These are phyloP conservation scores for Eremochloa ophiuroides DNA, from an alignment of 176 grass and related monocot genomes.

Conservation along the genomic window DNA sequence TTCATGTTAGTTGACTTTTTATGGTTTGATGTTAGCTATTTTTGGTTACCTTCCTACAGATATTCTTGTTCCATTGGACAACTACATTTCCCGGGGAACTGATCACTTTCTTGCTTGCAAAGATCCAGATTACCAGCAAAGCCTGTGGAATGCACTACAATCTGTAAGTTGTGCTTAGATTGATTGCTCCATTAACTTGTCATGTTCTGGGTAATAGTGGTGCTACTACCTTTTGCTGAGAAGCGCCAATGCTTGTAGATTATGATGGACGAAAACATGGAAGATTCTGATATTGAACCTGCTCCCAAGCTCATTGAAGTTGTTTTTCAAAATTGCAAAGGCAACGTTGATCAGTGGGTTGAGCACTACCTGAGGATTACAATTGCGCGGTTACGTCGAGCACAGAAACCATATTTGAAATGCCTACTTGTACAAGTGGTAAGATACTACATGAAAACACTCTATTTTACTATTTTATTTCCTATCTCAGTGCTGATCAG, in stretches of 20 bases:
- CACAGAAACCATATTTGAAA: slow-evolving; percentile 71
- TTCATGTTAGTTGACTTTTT: background rate
- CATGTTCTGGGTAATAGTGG: background rate
- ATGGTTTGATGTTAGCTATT: background rate
- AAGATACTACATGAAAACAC: slow-evolving; percentile 8
- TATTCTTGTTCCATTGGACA: slow-evolving; percentile 91
- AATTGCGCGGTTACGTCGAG: slow-evolving; percentile 55
- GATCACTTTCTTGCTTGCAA: slow-evolving; percentile 77
- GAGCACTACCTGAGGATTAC: slow-evolving; percentile 69
- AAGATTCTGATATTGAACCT: slow-evolving; percentile 83
- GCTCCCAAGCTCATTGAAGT: slow-evolving; percentile 91
- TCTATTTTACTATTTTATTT: background rate
- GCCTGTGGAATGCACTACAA: slow-evolving; percentile 72
- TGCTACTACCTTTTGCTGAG: slow-evolving; percentile 12
- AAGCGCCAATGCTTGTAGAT: slow-evolving; percentile 41
- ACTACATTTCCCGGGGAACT: slow-evolving; percentile 78
- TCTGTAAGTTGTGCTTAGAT: slow-evolving; percentile 40
- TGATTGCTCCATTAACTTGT: background rate
- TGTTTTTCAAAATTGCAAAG: slow-evolving; percentile 90
- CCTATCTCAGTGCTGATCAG: background rate
- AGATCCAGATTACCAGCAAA: slow-evolving; percentile 87
- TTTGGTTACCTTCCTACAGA: slow-evolving; percentile 32
- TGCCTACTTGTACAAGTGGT: slow-evolving; percentile 91
- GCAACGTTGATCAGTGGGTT: slow-evolving; percentile 78
- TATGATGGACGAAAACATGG: slow-evolving; percentile 75